phyloP scores from a whole-genome alignment of 495 filamentous ascomycete genomes.

The Lophiostoma macrostomum region DNA sequence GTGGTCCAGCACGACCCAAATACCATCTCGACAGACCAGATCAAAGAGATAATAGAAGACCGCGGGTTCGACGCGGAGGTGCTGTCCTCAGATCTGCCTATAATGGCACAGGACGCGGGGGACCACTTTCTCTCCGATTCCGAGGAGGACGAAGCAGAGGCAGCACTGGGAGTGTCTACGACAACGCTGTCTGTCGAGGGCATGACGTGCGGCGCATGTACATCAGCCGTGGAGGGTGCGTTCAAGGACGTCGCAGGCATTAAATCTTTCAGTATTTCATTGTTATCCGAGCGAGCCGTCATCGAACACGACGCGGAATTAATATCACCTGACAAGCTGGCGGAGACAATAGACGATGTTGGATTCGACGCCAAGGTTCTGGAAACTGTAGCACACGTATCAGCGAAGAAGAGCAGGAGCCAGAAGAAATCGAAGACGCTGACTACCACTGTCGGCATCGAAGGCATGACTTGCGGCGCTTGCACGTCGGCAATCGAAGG shows the following conservation, averaged over 20 bases:
- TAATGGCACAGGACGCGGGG: conserved; percentile 14
- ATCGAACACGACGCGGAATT: conserved; percentile 43
- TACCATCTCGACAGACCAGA: conserved; percentile 64
- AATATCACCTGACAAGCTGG: conserved; percentile 65
- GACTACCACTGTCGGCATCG: conserved; percentile 79
- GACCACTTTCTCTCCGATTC: conserved; percentile 34
- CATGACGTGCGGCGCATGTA: conserved; percentile 97
- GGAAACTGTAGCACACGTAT: conserved; percentile 35
- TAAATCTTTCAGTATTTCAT: conserved; percentile 44
- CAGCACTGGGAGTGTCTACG: conserved; percentile 46
- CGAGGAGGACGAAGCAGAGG: conserved; percentile 32
- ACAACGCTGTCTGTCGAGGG: conserved; percentile 91
- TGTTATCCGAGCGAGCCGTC: conserved; percentile 60
- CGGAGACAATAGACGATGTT: conserved; percentile 55
- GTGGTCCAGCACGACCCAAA: conserved; percentile 84
- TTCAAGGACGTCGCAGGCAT: conserved; percentile 56
- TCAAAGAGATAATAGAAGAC: conserved; percentile 87
- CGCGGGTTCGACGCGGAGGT: conserved; percentile 92
- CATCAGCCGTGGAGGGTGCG: conserved; percentile 79
- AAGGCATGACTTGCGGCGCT: conserved; percentile 95
- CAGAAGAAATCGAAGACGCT: conserved; percentile 39
- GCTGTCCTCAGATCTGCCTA: conserved; percentile 71
- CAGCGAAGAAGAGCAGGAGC: conserved; percentile 18
- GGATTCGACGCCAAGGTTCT: conserved; percentile 46
- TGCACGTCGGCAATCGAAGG: conserved; percentile 89